phyloP scores from a whole-genome alignment of 345 rosid genomes.

The Hypericum perforatum region DNA sequence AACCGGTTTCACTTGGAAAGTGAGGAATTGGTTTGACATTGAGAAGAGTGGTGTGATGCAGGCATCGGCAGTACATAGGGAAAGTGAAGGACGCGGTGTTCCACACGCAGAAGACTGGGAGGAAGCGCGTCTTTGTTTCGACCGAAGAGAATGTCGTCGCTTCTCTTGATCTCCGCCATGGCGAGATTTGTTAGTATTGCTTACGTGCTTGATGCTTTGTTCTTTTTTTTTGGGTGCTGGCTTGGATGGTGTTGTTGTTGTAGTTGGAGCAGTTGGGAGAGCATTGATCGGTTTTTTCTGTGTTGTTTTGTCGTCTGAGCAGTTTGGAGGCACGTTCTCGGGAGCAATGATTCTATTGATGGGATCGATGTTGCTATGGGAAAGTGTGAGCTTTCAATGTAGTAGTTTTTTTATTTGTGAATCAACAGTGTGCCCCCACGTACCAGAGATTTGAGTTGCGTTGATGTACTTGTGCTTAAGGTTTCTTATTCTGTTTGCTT shows the following conservation, averaged over 20 bases:
- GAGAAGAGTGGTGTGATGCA: conserved; percentile 5
- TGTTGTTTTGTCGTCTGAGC: conserved; percentile 9
- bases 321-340: conserved; percentile 95
- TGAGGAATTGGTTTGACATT: not conserved
- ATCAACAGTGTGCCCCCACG: no score
- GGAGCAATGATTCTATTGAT: conserved; percentile 53
- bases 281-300: not conserved
- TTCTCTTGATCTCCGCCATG: conserved; percentile 90
- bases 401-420: no score
- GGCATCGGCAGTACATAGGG: conserved; percentile 88
- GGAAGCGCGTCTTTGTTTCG: conserved; percentile 87
- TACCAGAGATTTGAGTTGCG: no score
- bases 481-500: conserved; percentile 11
- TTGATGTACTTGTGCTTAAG: not conserved
- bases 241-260: not conserved
- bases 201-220: not conserved
- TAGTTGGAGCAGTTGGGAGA: not conserved
- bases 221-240: not conserved
- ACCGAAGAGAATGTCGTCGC: conserved; percentile 90
- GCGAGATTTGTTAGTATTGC: conserved; percentile 63
- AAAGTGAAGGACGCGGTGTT: conserved; percentile 95
- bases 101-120: conserved; percentile 88
- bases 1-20: conserved; percentile 2
- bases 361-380: conserved; percentile 75
- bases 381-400: conserved; percentile 45